These are phyloP conservation scores for Phyllosticta paracitricarpa DNA, from an alignment of 2,329 filamentous ascomycete species.

Conservation along the genomic window DNA sequence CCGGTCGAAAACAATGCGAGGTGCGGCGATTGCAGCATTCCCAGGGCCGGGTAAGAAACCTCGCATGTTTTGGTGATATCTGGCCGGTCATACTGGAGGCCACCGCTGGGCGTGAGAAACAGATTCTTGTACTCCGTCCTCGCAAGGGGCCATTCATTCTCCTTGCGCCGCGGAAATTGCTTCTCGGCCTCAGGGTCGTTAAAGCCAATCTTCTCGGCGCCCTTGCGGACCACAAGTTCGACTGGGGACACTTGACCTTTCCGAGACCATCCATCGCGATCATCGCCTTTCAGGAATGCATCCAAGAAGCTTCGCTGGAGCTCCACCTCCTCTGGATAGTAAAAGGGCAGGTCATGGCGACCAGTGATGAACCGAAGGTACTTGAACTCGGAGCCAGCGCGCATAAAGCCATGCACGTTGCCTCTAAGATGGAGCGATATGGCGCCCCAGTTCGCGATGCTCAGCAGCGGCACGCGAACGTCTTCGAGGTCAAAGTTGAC, in stretches of 20 bases:
- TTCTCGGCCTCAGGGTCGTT: slow-evolving; percentile 54
- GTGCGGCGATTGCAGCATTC: slow-evolving; percentile 45
- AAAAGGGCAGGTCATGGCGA: slow-evolving; percentile 62
- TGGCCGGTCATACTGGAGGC: slow-evolving; percentile 30
- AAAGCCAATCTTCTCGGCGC: slow-evolving; percentile 48
- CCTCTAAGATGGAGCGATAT: slow-evolving; percentile 60
- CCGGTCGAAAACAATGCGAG: slow-evolving; percentile 48
- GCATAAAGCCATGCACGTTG: slow-evolving; percentile 55
- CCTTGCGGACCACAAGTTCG: slow-evolving; percentile 52
- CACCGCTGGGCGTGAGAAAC: slow-evolving; percentile 43
- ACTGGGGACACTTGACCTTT: slow-evolving; percentile 52
- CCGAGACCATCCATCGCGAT: slow-evolving; percentile 49
- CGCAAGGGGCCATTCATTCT: slow-evolving; percentile 57
- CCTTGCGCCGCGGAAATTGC: slow-evolving; percentile 44
- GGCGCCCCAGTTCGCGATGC: slow-evolving; percentile 62
- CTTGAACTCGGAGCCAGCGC: slow-evolving; percentile 56
- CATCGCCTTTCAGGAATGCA: slow-evolving; percentile 60
- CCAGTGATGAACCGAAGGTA: slow-evolving; percentile 62
- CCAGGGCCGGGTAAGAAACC: slow-evolving; percentile 50
- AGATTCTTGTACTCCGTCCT: slow-evolving; percentile 54
- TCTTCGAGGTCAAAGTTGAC: slow-evolving; percentile 58
- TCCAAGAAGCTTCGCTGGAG: slow-evolving; percentile 59
- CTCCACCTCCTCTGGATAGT: slow-evolving; percentile 59
- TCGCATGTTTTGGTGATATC: slow-evolving; percentile 22
- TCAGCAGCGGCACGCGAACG: slow-evolving; percentile 57